A percentile compares a stretch with the other conserved stretches of the same genome.
phyloP scores from a whole-genome alignment of 108 stramenopile species.

The Stephanodiscus triporus region DNA sequence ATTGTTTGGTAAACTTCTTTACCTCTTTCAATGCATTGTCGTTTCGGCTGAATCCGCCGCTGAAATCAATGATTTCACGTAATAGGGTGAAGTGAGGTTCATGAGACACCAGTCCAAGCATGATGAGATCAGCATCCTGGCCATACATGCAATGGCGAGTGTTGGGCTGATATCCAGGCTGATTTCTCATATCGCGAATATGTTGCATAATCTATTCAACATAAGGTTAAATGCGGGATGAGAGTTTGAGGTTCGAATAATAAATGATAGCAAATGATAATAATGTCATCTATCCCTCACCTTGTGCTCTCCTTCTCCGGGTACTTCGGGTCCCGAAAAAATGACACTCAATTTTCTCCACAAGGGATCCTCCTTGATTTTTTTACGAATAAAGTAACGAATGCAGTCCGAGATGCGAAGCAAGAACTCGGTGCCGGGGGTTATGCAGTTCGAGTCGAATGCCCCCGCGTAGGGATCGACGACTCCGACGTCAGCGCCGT shows the following conservation, averaged over 20 bases:
- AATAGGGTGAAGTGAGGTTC: conserved; percentile 98
- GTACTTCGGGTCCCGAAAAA: conserved; percentile 97
- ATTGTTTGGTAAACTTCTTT: conserved; percentile 93
- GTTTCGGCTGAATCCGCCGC: conserved; percentile 58
- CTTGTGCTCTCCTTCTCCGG: conserved; percentile 99
- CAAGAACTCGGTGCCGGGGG: conserved; percentile 99
- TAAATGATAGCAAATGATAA: neutral
- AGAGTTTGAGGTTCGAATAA: neutral
- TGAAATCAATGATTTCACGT: conserved; percentile 94
- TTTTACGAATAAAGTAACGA: conserved; percentile 92
- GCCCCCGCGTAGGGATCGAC: conserved; percentile 48
- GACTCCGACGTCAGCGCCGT: conserved; percentile 26
- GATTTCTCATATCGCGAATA: conserved; percentile 86
- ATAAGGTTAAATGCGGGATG: neutral
- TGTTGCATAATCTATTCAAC: conserved; percentile 91
- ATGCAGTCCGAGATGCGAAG: conserved; percentile 84
- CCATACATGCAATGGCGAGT: conserved; percentile 99
- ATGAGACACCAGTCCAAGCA: conserved; percentile 97
- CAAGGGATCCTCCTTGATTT: conserved; percentile 94
- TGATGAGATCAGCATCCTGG: conserved; percentile 99
- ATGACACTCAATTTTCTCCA: conserved; percentile 93
- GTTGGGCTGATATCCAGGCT: conserved; percentile 89
- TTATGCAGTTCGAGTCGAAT: conserved; percentile 99
- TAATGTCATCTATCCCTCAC: neutral
- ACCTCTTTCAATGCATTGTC: conserved; percentile 87